Evolutionary conservation across 306 rosid genomes (phyloP).

Genomic region (Alnus rubra): DNA sequence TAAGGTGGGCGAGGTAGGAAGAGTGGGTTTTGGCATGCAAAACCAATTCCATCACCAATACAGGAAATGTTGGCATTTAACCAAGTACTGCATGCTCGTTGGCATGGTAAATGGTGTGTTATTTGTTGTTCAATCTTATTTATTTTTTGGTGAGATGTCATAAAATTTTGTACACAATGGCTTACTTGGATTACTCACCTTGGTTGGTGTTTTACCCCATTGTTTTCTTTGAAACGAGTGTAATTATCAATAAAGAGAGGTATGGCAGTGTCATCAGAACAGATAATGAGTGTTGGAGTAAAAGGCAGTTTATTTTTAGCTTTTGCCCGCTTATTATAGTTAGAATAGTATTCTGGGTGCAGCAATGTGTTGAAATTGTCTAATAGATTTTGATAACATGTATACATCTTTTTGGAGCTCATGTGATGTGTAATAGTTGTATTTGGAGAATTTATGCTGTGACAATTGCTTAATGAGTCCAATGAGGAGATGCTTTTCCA

Average conservation of each 20-base stretch:
- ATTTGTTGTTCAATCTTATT: neutral
- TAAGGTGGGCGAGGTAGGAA: neutral
- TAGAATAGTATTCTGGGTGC: neutral
- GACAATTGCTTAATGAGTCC: neutral
- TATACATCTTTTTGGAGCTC: neutral
- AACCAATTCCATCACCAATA: neutral
- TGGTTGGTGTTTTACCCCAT: neutral
- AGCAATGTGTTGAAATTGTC: neutral
- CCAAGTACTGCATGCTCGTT: neutral
- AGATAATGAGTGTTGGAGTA: neutral
- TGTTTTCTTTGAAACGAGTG: neutral
- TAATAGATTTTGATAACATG: neutral
- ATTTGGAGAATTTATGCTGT: neutral
- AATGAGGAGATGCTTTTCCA: neutral
- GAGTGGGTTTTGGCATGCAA: neutral
- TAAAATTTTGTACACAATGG: neutral
- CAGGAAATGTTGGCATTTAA: neutral
- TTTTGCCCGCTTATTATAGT: neutral
- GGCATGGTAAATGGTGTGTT: neutral
- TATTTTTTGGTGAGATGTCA: neutral
- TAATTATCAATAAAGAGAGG: neutral
- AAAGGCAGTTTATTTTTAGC: neutral
- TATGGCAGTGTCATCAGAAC: neutral
- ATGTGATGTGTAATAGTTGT: neutral
- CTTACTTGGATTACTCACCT: neutral